phyloP scores from a whole-genome alignment of 805 yeast species.

The Yamadazyma sp. region DNA sequence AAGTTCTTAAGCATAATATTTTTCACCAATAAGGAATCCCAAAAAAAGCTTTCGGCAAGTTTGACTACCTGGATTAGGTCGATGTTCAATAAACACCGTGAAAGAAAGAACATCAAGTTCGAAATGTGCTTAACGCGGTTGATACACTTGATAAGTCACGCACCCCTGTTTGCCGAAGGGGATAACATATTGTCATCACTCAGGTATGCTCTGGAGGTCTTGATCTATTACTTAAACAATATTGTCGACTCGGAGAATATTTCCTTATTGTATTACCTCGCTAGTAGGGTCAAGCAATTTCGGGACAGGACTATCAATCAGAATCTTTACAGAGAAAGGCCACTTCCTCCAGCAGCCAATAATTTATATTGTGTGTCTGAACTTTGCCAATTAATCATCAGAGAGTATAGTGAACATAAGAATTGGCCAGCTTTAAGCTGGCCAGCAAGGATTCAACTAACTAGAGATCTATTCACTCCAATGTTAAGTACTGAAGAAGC shows the following conservation, averaged over 20 bases:
- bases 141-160: conserved; percentile 69
- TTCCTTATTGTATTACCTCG: conserved; percentile 70
- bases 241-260: conserved; percentile 67
- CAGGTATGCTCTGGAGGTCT: conserved; percentile 56
- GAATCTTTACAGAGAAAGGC: conserved; percentile 21
- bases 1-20: conserved; percentile 66
- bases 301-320: conserved; percentile 53
- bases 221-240: conserved; percentile 57
- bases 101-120: conserved; percentile 45
- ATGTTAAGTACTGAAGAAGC: conserved; percentile 59
- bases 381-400: conserved; percentile 63
- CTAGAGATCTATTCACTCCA: conserved; percentile 68
- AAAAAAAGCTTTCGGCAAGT: conserved; percentile 45
- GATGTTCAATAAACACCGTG: conserved; percentile 40
- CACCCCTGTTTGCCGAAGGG: conserved; percentile 48
- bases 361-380: conserved; percentile 71
- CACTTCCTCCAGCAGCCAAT: conserved; percentile 23
- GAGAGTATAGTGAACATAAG: conserved; percentile 54
- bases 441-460: conserved; percentile 74
- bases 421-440: conserved; percentile 75
- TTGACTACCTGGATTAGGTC: conserved; percentile 73
- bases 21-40: conserved; percentile 78
- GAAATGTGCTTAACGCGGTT: conserved; percentile 70
- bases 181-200: conserved; percentile 39
- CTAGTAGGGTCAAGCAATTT: conserved; percentile 78